phyloP scores from a whole-genome alignment of 192 early-diverging fungal genomes.

The Entrophospora sp. region DNA sequence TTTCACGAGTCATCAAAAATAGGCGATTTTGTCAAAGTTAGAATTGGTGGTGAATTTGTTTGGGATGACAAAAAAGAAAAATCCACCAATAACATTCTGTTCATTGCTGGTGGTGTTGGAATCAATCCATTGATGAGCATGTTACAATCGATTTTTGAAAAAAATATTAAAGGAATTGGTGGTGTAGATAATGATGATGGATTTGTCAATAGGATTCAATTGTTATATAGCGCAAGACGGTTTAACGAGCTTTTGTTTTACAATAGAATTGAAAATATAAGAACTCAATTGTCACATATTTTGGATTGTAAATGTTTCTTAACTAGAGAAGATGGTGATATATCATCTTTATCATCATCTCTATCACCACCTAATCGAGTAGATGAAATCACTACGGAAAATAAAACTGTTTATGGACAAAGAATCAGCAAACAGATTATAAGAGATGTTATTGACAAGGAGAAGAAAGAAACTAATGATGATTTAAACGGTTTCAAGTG shows the following conservation, averaged over 20 bases:
- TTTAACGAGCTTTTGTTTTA: constrained; percentile 20
- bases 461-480: too few species aligned
- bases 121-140: constrained; percentile 25
- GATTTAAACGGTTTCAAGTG: neutral
- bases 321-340: neutral
- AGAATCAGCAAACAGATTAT: neutral
- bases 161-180: neutral
- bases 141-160: neutral
- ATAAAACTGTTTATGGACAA: neutral
- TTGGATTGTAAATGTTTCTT: constrained; percentile 17
- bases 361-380: neutral
- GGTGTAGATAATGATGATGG: neutral
- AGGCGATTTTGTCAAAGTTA: constrained; percentile 9
- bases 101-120: constrained; percentile 24
- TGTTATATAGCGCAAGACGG: constrained; percentile 17
- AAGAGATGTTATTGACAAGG: neutral
- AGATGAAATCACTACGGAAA: too few species aligned
- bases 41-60: constrained; percentile 22
- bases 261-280: constrained; percentile 9
- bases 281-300: neutral
- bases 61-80: constrained; percentile 7
- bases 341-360: neutral
- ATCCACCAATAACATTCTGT: too few species aligned
- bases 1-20: constrained; percentile 17
- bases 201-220: neutral